A percentile compares a stretch with the other conserved stretches of the same genome.
Conservation (phyloP, 192 early-diverging fungal species). For the Rhizoclosmatium sp. region DNA sequence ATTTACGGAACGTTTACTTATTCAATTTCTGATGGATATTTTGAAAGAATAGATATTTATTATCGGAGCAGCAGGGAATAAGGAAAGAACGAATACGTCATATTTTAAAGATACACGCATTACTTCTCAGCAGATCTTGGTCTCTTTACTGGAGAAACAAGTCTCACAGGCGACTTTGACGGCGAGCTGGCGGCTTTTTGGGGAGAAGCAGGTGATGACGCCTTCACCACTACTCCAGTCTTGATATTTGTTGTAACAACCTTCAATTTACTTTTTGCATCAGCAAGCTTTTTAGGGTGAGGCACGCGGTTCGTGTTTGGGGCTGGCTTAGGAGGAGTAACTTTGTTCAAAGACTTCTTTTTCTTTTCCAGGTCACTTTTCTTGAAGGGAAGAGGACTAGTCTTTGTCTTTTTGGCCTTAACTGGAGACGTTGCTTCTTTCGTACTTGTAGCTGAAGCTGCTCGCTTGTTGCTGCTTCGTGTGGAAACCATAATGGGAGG, state of each 20-base stretch:
- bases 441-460: neutral
- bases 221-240: constrained; percentile 20
- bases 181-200: constrained; percentile 5
- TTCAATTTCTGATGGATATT: neutral
- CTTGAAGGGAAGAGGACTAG: neutral
- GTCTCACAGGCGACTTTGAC: neutral
- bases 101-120: too few relatives aligned
- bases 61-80: neutral
- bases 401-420: neutral
- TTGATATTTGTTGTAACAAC: constrained; percentile 12
- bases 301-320: constrained; percentile 4
- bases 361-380: neutral
- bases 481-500: neutral
- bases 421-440: neutral
- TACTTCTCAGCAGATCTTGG: neutral
- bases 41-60: neutral
- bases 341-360: constrained; percentile 19
- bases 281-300: constrained; percentile 23
- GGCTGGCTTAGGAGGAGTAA: constrained; percentile 5
- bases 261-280: constrained; percentile 18
- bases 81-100: neutral
- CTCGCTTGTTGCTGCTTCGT: neutral
- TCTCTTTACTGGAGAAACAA: neutral
- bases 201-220: neutral
- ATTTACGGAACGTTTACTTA: too few relatives aligned